Evolutionary conservation across 2,329 filamentous ascomycete genomes (phyloP).

Genomic region (Davidsoniella eucalypti): DNA sequence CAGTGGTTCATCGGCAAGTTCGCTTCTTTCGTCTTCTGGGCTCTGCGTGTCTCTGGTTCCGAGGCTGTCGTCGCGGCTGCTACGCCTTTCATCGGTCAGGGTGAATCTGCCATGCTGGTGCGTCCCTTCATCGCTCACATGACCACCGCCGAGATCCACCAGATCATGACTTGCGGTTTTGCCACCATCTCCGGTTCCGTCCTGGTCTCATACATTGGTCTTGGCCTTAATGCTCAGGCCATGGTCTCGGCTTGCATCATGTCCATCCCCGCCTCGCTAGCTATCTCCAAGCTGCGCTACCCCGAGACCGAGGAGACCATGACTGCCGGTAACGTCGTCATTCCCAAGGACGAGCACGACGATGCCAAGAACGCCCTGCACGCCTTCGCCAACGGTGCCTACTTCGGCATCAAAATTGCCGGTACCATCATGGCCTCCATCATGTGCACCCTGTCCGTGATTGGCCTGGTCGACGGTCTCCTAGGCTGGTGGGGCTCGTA

Average conservation of each 20-base stretch:
- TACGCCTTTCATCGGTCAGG: conserved; percentile 86
- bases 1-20: conserved; percentile 87
- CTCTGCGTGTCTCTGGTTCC: conserved; percentile 69
- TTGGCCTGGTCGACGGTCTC: conserved; percentile 58
- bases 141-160: conserved; percentile 76
- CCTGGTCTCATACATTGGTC: conserved; percentile 66
- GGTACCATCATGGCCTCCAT: conserved; percentile 66
- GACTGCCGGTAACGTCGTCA: conserved; percentile 63
- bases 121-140: conserved; percentile 72
- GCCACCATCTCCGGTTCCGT: conserved; percentile 84
- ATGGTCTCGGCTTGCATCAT: conserved; percentile 87
- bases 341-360: conserved; percentile 64
- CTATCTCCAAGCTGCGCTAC: conserved; percentile 76
- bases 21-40: conserved; percentile 83
- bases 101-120: conserved; percentile 86
- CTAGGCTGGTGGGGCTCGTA: conserved; percentile 75
- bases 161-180: conserved; percentile 84
- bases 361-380: conserved; percentile 67
- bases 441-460: conserved; percentile 67
- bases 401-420: conserved; percentile 73
- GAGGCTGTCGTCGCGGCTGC: conserved; percentile 89
- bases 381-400: conserved; percentile 70
- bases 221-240: conserved; percentile 71
- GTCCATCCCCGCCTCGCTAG: conserved; percentile 83
- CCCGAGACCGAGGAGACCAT: conserved; percentile 77